Evolutionary conservation across 345 rosid genomes (phyloP), one percentile per base, ranked within the genome.

Genomic region (Eucalyptus globulus): DNA sequence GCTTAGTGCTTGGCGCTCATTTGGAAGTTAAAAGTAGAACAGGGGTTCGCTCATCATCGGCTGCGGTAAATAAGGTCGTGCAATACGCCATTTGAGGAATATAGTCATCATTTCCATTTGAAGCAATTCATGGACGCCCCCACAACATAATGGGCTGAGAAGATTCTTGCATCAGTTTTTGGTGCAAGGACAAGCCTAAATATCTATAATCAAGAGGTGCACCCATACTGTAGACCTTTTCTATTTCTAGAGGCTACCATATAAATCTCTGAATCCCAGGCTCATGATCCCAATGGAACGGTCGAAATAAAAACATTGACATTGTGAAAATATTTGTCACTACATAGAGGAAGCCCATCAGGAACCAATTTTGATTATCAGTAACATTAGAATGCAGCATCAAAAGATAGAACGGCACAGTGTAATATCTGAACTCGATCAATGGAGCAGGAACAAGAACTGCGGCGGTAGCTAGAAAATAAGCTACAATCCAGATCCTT

Each of bases 391-490:
- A 93, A 91, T 96, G 95, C 90, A 98, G 95, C 90, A 94, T 90
- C 89, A 94, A 89, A 86, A 98, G 88, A 91, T 92, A 97, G 91
- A 97, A 96, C 3, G 99, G 99, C 87, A 96, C 92, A 80, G 98
- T 96, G 91, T 93, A 96, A 92, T 98, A 98, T 97, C 99, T 95
- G 94, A 97, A 96, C 94, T 98, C 99, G 16, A 98, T 94, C 89
- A 97, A 93, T 4, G 99, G 99, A 34, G 99, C 96, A 14, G 99
- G 99, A 87, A 96, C 95, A 51, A 98, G 97, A 92, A 93, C 95
- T 72, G 94, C 95, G n/a, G 94, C 93, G 14, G 97, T 95, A 29
- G 99, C 97, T 91, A 97, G 80, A 94, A 97, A 95, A 92, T 92
- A 96, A n/a, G 91, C 95, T 91, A 97, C 86, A 43, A 95, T 90